These are phyloP conservation scores for Cytospora schulzeri DNA, from an alignment of 2,329 filamentous ascomycete genomes.

Conservation along the genomic window DNA sequence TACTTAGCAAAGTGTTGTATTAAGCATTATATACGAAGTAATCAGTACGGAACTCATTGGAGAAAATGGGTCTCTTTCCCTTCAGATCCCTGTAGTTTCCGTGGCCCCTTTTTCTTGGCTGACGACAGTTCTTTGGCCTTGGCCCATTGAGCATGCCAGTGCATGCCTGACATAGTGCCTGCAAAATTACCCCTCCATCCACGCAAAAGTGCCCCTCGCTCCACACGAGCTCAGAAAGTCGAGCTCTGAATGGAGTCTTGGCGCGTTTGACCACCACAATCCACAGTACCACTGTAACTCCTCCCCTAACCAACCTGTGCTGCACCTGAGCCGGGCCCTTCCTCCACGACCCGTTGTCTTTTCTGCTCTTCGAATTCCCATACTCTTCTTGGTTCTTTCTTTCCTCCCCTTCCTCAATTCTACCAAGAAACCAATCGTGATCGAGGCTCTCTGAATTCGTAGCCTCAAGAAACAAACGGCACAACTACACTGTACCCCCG, in stretches of 20 bases:
- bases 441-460: constrained; percentile 1
- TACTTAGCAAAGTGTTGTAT: neutral
- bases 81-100: neutral
- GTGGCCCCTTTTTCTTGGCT: neutral
- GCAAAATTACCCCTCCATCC: constrained; percentile 14
- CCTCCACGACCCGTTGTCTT: neutral
- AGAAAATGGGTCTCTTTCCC: neutral
- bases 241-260: constrained; percentile 28
- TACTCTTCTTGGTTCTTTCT: constrained; percentile 1
- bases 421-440: neutral
- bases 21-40: neutral
- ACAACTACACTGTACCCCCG: constrained; percentile 2
- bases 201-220: constrained; percentile 23
- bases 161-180: neutral
- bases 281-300: constrained; percentile 6
- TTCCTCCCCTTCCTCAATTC: neutral
- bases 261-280: constrained; percentile 20
- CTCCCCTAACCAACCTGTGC: neutral
- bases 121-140: neutral
- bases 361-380: neutral
- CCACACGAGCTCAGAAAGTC: constrained; percentile 17
- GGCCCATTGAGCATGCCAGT: too few species aligned
- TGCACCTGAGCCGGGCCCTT: neutral
- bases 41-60: neutral
- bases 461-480: constrained; percentile 10